These are phyloP conservation scores for Tetratostichococcus sp. DNA, from an alignment of 139 green algal species.

Conservation along the genomic window DNA sequence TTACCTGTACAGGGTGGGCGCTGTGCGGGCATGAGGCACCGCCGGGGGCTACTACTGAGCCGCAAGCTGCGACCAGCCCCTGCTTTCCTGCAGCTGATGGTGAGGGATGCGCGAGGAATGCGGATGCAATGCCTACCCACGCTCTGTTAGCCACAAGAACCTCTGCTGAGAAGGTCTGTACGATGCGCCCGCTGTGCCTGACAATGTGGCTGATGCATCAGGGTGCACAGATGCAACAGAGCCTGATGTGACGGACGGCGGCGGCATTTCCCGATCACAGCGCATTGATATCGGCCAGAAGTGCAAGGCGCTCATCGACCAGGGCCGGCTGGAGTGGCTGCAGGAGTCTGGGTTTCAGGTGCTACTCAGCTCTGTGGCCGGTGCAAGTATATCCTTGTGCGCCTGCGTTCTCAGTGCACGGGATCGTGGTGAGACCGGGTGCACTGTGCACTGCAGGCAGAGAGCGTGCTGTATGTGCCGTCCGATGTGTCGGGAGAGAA, in stretches of 20 bases:
- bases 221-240: too few relatives aligned
- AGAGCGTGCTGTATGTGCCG: slow-evolving; percentile 39
- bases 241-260: too few relatives aligned
- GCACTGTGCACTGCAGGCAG: neutral
- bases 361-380: too few relatives aligned
- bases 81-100: too few relatives aligned
- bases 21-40: slow-evolving; percentile 63
- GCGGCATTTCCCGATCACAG: slow-evolving; percentile 12
- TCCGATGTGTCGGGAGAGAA: slow-evolving; percentile 53
- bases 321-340: slow-evolving; percentile 54
- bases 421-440: neutral
- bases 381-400: neutral
- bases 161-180: too few relatives aligned
- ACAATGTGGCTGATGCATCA: too few relatives aligned
- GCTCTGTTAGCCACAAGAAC: too few relatives aligned
- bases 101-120: neutral
- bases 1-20: slow-evolving; percentile 59
- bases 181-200: too few relatives aligned
- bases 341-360: slow-evolving; percentile 13
- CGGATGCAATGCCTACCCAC: neutral
- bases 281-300: slow-evolving; percentile 46
- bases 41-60: slow-evolving; percentile 8
- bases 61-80: too few relatives aligned
- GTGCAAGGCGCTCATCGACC: slow-evolving; percentile 73
- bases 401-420: too few relatives aligned